A percentile compares a stretch with the other conserved stretches of the same genome.
Evolutionary conservation across 1,284 basidiomycete species (phyloP).

Genomic region (Cryptococcus sp.): DNA sequence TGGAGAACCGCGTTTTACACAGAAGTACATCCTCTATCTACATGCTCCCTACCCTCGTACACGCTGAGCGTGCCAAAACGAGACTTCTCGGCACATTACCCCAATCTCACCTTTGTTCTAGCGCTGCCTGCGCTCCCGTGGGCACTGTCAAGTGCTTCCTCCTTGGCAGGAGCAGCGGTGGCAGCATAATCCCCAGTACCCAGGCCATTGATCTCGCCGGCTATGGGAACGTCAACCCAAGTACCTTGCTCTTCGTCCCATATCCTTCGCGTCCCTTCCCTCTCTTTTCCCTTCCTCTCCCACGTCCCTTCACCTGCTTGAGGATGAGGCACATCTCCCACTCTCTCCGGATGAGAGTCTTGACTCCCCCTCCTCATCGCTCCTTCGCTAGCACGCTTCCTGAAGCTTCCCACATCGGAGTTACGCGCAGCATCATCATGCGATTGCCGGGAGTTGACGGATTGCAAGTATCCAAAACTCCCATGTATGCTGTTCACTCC

Average conservation of each 20-base stretch:
- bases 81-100: neutral
- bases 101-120: constrained; percentile 24
- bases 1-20: no score
- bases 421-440: neutral
- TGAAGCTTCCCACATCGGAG: neutral
- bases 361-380: neutral
- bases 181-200: no score
- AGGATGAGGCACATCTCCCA: neutral
- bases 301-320: neutral
- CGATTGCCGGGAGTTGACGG: constrained; percentile 19
- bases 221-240: constrained; percentile 10
- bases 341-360: neutral
- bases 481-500: constrained; percentile 25
- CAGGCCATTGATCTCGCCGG: no score
- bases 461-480: constrained; percentile 23
- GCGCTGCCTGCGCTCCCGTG: constrained; percentile 15
- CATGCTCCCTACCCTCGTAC: no score
- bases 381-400: neutral
- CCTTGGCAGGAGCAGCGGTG: no score
- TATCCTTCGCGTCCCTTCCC: constrained; percentile 14
- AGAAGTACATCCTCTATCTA: no score
- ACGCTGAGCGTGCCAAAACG: no score
- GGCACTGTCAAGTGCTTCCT: neutral
- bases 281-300: constrained; percentile 13
- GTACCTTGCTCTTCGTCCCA: constrained; percentile 17